A percentile compares a stretch with the other conserved stretches of the same genome.
Evolutionary conservation across 176 grass and related monocot species (phyloP).

Genomic region (Puya raimondii): DNA sequence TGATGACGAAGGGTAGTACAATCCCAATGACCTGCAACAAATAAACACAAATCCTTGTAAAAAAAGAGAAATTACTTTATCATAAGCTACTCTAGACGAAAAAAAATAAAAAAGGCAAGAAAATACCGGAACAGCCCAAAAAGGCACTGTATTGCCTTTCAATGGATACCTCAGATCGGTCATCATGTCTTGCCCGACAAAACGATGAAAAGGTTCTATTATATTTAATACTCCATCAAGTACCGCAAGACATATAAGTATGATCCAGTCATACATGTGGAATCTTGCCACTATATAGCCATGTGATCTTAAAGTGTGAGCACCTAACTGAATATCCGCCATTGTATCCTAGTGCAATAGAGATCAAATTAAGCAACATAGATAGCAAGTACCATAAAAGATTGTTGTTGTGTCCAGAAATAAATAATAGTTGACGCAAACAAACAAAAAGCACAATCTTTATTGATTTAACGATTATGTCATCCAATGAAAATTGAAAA

Average conservation of each 20-base stretch:
- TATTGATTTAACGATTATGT: too few relatives aligned
- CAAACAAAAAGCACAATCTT: too few relatives aligned
- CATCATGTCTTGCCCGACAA: conserved; percentile 74
- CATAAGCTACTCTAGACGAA: neutral
- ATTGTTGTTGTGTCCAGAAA: neutral
- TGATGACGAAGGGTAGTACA: conserved; percentile 46
- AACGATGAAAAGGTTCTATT: conserved; percentile 65
- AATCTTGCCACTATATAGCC: conserved; percentile 42
- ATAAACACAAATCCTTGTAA: neutral
- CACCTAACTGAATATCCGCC: conserved; percentile 45
- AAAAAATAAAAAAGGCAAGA: neutral
- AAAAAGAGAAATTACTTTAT: neutral
- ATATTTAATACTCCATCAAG: conserved; percentile 48
- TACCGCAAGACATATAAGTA: conserved; percentile 36
- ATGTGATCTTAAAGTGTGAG: conserved; percentile 55
- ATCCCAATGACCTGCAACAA: conserved; percentile 65
- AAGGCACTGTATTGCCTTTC: conserved; percentile 55
- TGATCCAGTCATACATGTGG: conserved; percentile 70
- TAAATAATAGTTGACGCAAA: neutral
- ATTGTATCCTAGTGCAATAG: conserved; percentile 27
- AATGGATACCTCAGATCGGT: conserved; percentile 49
- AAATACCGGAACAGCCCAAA: conserved; percentile 71
- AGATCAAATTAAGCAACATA: neutral
- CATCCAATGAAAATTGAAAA: too few relatives aligned
- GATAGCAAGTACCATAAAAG: neutral